phyloP scores from a whole-genome alignment of 176 grass and related monocot genomes.

The Hyparrhenia diplandra region DNA sequence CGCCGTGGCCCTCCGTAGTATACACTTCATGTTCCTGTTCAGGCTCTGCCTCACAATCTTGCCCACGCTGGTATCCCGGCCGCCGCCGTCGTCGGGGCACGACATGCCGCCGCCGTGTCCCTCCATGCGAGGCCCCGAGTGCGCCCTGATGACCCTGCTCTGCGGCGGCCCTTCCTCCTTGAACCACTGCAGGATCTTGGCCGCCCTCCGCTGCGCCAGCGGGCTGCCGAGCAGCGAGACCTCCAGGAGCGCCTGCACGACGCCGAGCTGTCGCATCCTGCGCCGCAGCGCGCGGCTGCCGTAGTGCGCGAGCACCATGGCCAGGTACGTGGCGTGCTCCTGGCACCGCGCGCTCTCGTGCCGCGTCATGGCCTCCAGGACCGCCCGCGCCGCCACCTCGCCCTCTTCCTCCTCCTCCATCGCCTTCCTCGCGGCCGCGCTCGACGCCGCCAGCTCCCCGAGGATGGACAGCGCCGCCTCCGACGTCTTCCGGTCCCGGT shows the following conservation, averaged over 20 bases:
- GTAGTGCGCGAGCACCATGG: conserved; percentile 61
- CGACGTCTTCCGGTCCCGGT: conserved; percentile 9
- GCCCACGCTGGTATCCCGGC: conserved; percentile 36
- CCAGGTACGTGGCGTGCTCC: conserved; percentile 71
- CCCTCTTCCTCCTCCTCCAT: conserved; percentile 47
- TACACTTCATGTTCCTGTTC: conserved; percentile 63
- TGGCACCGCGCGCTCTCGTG: conserved; percentile 46
- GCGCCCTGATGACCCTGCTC: conserved; percentile 27
- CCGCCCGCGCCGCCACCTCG: conserved; percentile 35
- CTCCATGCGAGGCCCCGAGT: conserved; percentile 58
- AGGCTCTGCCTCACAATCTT: conserved; percentile 80
- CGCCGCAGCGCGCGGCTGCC: conserved; percentile 22
- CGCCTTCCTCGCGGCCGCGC: conserved; percentile 28
- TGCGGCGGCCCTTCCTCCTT: conserved; percentile 38
- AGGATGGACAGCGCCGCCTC: conserved; percentile 53
- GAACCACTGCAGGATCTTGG: conserved; percentile 82
- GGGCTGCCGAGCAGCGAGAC: conserved; percentile 62
- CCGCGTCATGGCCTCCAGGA: conserved; percentile 57
- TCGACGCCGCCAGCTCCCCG: conserved; percentile 52
- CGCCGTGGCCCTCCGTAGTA: conserved; percentile 49
- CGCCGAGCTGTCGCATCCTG: conserved; percentile 43
- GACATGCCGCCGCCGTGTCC: neutral
- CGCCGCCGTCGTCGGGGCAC: neutral
- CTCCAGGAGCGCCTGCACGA: conserved; percentile 60
- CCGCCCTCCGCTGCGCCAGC: conserved; percentile 51